Conservation (phyloP, 2,329 filamentous ascomycete genomes). For the Monilinia fructigena region DNA sequence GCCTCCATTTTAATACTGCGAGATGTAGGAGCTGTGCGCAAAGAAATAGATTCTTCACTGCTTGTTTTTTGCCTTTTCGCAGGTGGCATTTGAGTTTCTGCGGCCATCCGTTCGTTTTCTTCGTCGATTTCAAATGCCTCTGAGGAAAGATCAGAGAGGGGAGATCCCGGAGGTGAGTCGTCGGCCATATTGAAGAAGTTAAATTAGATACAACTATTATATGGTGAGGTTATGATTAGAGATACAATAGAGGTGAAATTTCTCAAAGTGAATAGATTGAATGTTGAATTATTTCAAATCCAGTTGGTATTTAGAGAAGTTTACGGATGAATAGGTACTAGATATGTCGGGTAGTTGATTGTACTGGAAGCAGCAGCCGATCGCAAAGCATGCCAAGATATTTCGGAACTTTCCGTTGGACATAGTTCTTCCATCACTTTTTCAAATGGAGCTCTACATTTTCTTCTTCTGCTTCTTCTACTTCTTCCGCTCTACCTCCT, state of each 20-base stretch:
- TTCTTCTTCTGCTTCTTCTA: too few species aligned
- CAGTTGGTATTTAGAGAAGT: background rate
- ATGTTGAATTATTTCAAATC: constrained; percentile 2
- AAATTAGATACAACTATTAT: background rate
- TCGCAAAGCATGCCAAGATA: background rate
- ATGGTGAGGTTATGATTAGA: background rate
- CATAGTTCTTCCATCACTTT: background rate
- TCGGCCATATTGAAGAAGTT: constrained; percentile 42
- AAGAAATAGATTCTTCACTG: constrained; percentile 28
- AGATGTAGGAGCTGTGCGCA: constrained; percentile 32
- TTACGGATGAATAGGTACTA: too few species aligned
- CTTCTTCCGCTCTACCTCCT: too few species aligned
- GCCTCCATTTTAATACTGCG: constrained; percentile 38
- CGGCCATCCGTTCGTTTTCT: constrained; percentile 52
- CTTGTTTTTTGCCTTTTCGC: constrained; percentile 39
- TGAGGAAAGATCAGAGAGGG: constrained; percentile 63
- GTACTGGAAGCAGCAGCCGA: too few species aligned
- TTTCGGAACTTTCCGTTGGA: constrained; percentile 9
- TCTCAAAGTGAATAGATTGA: background rate
- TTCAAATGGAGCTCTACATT: too few species aligned
- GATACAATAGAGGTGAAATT: background rate
- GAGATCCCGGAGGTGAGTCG: constrained; percentile 57
- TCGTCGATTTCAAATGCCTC: constrained; percentile 58
- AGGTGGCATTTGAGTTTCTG: constrained; percentile 40
- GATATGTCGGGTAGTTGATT: too few species aligned